Base-by-base conservation (phyloP, 2,329 filamentous ascomycete species). In the Xylariales sp. region DNA sequence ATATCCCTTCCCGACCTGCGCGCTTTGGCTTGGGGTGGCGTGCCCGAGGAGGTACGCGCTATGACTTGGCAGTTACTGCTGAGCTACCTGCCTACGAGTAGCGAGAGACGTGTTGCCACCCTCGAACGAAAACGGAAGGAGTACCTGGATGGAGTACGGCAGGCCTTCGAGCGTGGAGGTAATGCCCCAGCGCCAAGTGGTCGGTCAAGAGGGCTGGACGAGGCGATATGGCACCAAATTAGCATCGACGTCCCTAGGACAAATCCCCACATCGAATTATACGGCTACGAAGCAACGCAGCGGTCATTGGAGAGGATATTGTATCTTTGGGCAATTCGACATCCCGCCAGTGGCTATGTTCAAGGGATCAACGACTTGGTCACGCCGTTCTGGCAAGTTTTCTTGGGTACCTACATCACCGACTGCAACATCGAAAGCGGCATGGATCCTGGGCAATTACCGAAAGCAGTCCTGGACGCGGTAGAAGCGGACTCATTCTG, bases 171-270 rank as follows among this genome's bases (percentile, higher is more conserved):
- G 48, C 64, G 84, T 47, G 80, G 82, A 2, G 78, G 87, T 41
- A 61, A 53, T 8, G 62, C 56, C 47, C 54, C 61, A 22, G 49
- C 60, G 11, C 51, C 71, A 1, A 51, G 64, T 4, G 70, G 74
- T 11, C 73, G 74, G 48, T 61, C 70, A 6, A 67, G 78, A 46
- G 91, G 90, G 2, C 68, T 98, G 14, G 94, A 98, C 54, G 93
- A 98, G 68, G 86, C 88, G n/a, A 82, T 98, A 45, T 98, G 93
- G 93, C 93, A 98, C 68, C 93, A 98, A 60, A 97, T 98, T 65
- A 96, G 89, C 64, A 98, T 98, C 57, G 93, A 98, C 59, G 88
- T 97, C 16, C 93, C 93, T 3, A 81, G 93, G 38, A 98, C 93
- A 4, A 97, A 95, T 59, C 93, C 93, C 9, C 93, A 97, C 63